Percentiles rank a stretch among this genome's conserved stretches.
phyloP scores from a whole-genome alignment of 139 green algal species.

The Closterium sp. region DNA sequence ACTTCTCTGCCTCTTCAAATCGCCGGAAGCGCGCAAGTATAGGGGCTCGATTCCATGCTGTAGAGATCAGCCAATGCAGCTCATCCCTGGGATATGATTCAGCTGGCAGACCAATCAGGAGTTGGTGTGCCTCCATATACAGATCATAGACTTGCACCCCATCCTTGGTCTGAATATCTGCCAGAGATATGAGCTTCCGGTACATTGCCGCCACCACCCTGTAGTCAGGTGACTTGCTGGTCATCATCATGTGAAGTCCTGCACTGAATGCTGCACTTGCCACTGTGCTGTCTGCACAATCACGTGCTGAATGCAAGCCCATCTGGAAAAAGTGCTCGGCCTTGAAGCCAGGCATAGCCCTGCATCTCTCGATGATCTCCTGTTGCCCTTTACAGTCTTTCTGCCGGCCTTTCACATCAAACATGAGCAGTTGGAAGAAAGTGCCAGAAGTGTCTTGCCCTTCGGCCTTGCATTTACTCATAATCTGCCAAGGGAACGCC shows the following conservation, averaged over 20 bases:
- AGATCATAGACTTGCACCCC: conserved; percentile 11
- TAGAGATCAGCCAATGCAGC: conserved; percentile 28
- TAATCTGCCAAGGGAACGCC: not conserved
- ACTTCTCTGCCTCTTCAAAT: conserved; percentile 26
- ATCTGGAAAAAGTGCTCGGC: conserved; percentile 35
- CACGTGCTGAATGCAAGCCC: not conserved
- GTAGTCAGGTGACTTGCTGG: conserved; percentile 16
- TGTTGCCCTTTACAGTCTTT: conserved; percentile 15
- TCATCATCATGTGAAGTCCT: conserved; percentile 4
- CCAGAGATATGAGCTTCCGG: conserved; percentile 26
- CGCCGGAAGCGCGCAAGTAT: not conserved
- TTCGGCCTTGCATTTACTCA: not conserved
- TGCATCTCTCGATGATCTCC: conserved; percentile 26
- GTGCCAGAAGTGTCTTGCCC: conserved; percentile 6
- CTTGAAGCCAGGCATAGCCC: conserved; percentile 25
- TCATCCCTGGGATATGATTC: conserved; percentile 30
- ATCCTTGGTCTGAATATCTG: conserved; percentile 18
- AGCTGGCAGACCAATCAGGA: conserved; percentile 12
- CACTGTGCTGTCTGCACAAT: not conserved
- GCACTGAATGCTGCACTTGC: conserved; percentile 19
- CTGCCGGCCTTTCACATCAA: conserved; percentile 28
- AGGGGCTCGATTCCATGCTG: conserved; percentile 29
- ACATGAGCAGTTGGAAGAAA: conserved; percentile 34
- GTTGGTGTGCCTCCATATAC: conserved; percentile 22
- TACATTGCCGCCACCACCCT: not conserved